Evolutionary conservation across 1,284 basidiomycete species (phyloP), one percentile per base, ranked within the genome.

Genomic region (Schizophyllum amplum): DNA sequence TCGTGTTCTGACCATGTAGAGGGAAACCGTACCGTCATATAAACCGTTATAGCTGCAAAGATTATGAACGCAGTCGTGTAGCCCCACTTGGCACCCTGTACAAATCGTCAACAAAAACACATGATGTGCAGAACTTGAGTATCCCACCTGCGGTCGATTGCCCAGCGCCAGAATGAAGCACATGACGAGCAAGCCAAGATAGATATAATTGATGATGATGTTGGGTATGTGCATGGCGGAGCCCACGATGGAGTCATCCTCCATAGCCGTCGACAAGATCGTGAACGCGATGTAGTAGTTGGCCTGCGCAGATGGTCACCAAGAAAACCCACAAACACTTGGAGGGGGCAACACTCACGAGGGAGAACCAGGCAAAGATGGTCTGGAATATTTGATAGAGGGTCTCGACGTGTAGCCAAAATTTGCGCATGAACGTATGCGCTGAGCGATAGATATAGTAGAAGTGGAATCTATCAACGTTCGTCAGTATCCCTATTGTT

Each of bases 331-430:
- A 53, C 47, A 47, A 51, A 23, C 22, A 47, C 3, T 3, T n/a
- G 49, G 4, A 57, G 47, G 59, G 6, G 22, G 59, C 15, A 47
- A 42, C 4, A 69, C 73, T 23, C 67, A 91, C 91, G 54, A 96
- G 75, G 7, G 87, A 80, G 62, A 95, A 96, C 94, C 94, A 97
- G 17, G 90, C 86, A 68, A 97, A 97, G 63, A 98, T 78, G 60
- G 97, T 74, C 69, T 90, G 95, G 72, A 94, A 89, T 5, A 84
- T 68, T 69, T 98, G 95, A 71, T 98, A 99, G 13, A 98, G 54
- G 74, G 96, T 82, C 73, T 98, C 94, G 55, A 98, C 76, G 64
- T 98, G 95, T 56, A 99, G 90, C 86, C 92, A 95, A 68, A 92
- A 83, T 73, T 98, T 95, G 65, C 95, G 82, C 47, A 88, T 58